A percentile compares a stretch with the other conserved stretches of the same genome.
Conservation (phyloP, 2,329 filamentous ascomycete genomes). For the Stemphylium beticola region DNA sequence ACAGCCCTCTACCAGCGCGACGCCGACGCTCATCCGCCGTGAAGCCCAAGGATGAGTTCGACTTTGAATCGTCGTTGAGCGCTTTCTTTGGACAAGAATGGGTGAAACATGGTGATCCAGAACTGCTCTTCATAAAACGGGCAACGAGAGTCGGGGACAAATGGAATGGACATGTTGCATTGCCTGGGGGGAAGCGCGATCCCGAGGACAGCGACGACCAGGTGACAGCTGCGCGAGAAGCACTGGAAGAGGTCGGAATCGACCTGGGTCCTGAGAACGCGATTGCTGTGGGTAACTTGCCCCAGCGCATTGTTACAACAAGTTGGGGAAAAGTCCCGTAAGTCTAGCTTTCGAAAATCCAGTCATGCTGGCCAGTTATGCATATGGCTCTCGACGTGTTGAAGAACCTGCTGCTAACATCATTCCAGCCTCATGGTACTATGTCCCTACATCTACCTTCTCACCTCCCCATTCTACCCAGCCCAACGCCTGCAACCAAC, state of each 20-base stretch:
- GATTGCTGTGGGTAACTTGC: constrained; percentile 65
- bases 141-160: constrained; percentile 69
- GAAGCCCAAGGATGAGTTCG: constrained; percentile 31
- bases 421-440: constrained; percentile 68
- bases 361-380: too few species aligned
- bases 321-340: constrained; percentile 70
- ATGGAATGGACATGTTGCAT: constrained; percentile 72
- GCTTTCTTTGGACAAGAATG: constrained; percentile 69
- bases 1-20: constrained; percentile 27
- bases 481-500: constrained; percentile 68
- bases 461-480: constrained; percentile 63
- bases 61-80: constrained; percentile 54
- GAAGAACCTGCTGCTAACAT: not conserved
- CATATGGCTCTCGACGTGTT: not conserved
- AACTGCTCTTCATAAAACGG: constrained; percentile 74
- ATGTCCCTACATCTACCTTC: constrained; percentile 71
- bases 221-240: constrained; percentile 68
- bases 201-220: constrained; percentile 67
- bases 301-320: constrained; percentile 69
- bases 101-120: constrained; percentile 70
- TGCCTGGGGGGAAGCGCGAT: constrained; percentile 72
- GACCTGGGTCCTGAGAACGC: constrained; percentile 59
- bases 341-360: constrained; percentile 29
- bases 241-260: constrained; percentile 70
- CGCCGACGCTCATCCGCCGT: constrained; percentile 36